Conservation (phyloP, 176 grass and related monocot species). For the Cenchrus fungigraminus region DNA sequence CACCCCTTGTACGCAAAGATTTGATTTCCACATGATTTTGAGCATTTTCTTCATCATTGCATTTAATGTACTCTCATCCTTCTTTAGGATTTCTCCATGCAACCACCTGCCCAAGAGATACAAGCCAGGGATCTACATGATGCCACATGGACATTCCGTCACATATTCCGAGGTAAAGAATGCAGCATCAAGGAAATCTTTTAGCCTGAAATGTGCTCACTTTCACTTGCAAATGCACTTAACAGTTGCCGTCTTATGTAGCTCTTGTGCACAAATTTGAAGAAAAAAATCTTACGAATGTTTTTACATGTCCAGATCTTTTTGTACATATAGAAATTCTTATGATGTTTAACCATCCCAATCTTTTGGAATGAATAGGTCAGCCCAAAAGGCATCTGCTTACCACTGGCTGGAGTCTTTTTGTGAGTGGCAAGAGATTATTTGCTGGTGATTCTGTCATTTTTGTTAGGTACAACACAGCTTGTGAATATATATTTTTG, state of each 20-base stretch:
- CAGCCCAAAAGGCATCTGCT: conserved; percentile 75
- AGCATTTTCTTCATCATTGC: neutral
- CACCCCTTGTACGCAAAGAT: conserved; percentile 53
- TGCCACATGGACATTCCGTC: conserved; percentile 69
- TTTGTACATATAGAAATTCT: neutral
- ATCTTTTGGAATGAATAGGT: conserved; percentile 45
- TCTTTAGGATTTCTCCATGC: conserved; percentile 67
- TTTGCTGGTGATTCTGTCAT: conserved; percentile 76
- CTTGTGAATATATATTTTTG: conserved; percentile 1
- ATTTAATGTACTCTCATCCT: conserved; percentile 1
- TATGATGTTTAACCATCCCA: neutral
- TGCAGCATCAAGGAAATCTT: neutral
- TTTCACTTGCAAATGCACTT: neutral
- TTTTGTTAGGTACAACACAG: conserved; percentile 56
- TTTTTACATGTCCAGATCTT: neutral
- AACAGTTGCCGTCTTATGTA: neutral
- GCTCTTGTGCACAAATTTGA: neutral
- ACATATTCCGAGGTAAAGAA: conserved; percentile 67
- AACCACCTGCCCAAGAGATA: conserved; percentile 71
- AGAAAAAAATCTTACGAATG: neutral
- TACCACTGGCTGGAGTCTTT: conserved; percentile 83
- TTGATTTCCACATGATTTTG: neutral
- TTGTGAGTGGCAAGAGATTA: conserved; percentile 72
- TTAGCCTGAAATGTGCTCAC: neutral
- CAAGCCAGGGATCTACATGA: conserved; percentile 74